Base-by-base conservation (phyloP, 148 eudicot species). In the Spergularia bocconei region DNA sequence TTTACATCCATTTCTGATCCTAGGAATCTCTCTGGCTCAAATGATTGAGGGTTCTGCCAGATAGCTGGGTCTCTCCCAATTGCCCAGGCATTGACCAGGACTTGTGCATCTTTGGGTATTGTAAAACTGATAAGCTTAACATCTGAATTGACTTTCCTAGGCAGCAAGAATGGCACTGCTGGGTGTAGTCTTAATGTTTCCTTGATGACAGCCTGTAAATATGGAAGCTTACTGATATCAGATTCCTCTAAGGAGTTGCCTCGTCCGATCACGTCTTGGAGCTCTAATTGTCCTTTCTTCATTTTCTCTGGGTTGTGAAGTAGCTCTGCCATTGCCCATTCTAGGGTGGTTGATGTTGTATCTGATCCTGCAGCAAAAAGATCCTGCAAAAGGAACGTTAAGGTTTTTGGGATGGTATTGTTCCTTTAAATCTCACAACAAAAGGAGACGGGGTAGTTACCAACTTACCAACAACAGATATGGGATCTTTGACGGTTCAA, bases 181-280 rank as follows among this genome's bases (percentile, higher is more conserved):
- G 83, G 83, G 67, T 80, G 83, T n/a, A 80, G 60, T 51, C 83
- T 63, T 12, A 75, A 57, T 29, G 83, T 80, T 25, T 80, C 79
- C 71, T 80, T 65, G 41, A 76, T 62, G 41, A 76, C 62, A 3
- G 79, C 83, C 41, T 53, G 75, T 63, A 80, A 71, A 61, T 75
- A 80, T 55, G 83, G 79, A 14, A 80, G 75, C n/a, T 52, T 72
- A 50, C 70, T 13, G 39, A 62, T 59, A 63, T 79, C 72, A 14
- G 57, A 20, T 23, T 75, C 67, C 50, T 75, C 53, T 29, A 80
- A 17, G 9, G 63, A 5, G 55, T 70, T 80, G 29, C 44, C 71
- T 64, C 65, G 55, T 41, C 83, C 76, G 19, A 80, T 57, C 53
- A 75, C 59, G 13, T 76, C 44, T 36, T 50, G 56, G 29, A 80